phyloP scores from a whole-genome alignment of 176 grass and related monocot species.

The Oropetium thomaeum region DNA sequence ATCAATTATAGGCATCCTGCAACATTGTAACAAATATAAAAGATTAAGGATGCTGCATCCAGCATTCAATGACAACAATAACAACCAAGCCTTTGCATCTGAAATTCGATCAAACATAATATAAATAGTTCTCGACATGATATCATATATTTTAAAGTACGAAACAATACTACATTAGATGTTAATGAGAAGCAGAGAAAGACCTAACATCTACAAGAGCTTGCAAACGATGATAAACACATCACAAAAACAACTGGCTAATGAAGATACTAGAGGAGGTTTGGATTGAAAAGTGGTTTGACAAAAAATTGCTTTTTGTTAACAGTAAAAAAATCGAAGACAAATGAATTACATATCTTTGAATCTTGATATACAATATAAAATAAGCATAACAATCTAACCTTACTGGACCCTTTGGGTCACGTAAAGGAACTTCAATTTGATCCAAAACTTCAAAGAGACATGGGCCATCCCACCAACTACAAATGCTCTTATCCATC shows the following conservation, averaged over 20 bases:
- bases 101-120: too few species aligned
- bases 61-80: conserved; percentile 10
- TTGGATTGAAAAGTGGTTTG: conserved; percentile 6
- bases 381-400: conserved; percentile 26
- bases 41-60: background rate
- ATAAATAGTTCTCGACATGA: background rate
- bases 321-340: background rate
- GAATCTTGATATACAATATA: background rate
- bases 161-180: background rate
- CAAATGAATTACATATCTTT: background rate
- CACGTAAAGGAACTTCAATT: conserved; percentile 88
- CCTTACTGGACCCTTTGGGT: conserved; percentile 92
- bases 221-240: background rate
- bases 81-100: too few species aligned
- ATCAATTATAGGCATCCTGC: conserved; percentile 95
- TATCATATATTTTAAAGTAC: background rate
- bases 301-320: background rate
- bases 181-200: background rate
- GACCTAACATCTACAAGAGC: background rate
- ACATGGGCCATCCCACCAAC: conserved; percentile 84
- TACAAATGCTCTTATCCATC: conserved; percentile 76
- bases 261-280: background rate
- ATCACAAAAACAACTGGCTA: background rate
- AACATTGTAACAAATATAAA: conserved; percentile 15
- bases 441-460: conserved; percentile 83